A percentile compares a stretch with the other conserved stretches of the same genome.
Evolutionary conservation across 108 stramenopile species (phyloP).

Genomic region (Skeletonema costatum): DNA sequence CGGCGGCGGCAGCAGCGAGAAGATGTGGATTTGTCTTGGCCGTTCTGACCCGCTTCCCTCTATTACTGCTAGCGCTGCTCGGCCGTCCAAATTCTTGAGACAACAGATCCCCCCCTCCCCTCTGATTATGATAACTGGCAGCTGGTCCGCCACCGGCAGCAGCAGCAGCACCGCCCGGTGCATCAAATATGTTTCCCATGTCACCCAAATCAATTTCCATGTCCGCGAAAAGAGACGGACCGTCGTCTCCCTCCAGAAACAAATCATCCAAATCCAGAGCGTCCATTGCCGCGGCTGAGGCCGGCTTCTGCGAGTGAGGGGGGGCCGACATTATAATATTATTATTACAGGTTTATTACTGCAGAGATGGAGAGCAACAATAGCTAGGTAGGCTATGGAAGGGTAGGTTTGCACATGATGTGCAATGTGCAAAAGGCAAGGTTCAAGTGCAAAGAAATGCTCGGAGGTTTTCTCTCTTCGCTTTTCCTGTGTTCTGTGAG

Average conservation of each 20-base stretch:
- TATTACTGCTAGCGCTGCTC: not conserved
- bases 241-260: not conserved
- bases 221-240: constrained; percentile 23
- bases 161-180: constrained; percentile 5
- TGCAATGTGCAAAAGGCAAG: no score
- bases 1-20: not conserved
- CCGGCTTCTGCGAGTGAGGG: no score
- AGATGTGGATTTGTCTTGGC: constrained; percentile 8
- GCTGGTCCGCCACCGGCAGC: not conserved
- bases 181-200: constrained; percentile 26
- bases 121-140: not conserved
- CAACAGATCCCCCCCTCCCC: not conserved
- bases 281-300: no score
- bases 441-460: no score
- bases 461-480: no score
- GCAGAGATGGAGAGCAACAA: no score
- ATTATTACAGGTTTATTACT: no score
- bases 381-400: no score
- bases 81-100: not conserved
- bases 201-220: constrained; percentile 42
- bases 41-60: not conserved
- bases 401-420: no score
- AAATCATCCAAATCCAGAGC: no score
- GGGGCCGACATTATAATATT: no score
- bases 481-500: no score